Evolutionary conservation across 495 filamentous ascomycete species (phyloP).

Genomic region (Entonaema liquescens): DNA sequence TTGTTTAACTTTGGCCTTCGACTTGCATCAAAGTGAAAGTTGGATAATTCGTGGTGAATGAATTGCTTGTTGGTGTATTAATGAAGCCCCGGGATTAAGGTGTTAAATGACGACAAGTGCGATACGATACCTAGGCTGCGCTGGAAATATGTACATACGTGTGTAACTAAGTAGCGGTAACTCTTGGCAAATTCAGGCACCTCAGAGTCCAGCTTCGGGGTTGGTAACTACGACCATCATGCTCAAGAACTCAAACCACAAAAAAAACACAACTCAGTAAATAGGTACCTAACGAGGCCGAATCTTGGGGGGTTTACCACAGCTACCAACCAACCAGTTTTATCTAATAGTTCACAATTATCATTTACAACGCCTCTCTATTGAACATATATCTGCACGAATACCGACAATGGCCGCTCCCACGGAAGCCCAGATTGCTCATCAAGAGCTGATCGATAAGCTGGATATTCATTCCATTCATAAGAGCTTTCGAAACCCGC

Average conservation of each 20-base stretch:
- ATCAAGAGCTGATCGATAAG: constrained; percentile 73
- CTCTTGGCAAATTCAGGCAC: background rate
- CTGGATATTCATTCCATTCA: constrained; percentile 85
- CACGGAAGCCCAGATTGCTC: constrained; percentile 56
- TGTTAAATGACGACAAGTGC: background rate
- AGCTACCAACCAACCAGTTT: background rate
- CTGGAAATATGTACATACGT: background rate
- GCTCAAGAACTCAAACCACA: background rate
- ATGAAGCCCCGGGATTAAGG: no score
- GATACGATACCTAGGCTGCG: background rate
- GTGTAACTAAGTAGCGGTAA: background rate
- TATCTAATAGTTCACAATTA: background rate
- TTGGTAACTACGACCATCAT: background rate
- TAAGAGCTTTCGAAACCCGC: constrained; percentile 85
- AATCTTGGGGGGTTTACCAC: background rate
- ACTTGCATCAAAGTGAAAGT: background rate
- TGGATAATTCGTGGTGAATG: background rate
- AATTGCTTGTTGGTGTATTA: background rate
- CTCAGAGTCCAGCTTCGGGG: background rate
- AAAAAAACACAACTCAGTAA: background rate
- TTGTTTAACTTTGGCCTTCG: constrained; percentile 19
- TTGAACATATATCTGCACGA: background rate
- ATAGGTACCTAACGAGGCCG: background rate
- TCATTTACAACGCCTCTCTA: constrained; percentile 2
- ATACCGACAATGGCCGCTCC: constrained; percentile 39